These are phyloP conservation scores for Abrus precatorius DNA, from an alignment of 306 rosid species.

Conservation along the genomic window DNA sequence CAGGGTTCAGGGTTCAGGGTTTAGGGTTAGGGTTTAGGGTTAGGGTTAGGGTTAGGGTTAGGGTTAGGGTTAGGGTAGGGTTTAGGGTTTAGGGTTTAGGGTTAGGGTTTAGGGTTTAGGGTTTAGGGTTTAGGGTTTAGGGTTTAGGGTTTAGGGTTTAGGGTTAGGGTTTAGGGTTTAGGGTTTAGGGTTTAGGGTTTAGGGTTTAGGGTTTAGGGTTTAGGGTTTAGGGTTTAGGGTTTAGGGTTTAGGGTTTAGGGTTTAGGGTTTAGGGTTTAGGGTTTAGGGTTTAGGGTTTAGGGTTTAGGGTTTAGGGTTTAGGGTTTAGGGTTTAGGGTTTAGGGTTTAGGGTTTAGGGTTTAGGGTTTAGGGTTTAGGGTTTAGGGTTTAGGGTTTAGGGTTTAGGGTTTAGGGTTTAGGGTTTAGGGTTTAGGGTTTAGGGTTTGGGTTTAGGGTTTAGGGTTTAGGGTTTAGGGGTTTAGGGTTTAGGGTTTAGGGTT, in stretches of 20 bases:
- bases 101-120: background rate
- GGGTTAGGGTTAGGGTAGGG: background rate
- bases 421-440: constrained; percentile 27
- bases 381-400: constrained; percentile 20
- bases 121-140: background rate
- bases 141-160: background rate
- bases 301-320: constrained; percentile 6
- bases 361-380: constrained; percentile 4
- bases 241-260: constrained; percentile 19
- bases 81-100: background rate
- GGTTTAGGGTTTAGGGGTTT: too few relatives aligned
- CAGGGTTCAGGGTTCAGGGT: background rate
- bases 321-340: background rate
- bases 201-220: constrained; percentile 16
- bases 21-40: background rate
- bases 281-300: constrained; percentile 21
- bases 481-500: constrained; percentile 28
- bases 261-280: constrained; percentile 25
- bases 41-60: background rate
- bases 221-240: constrained; percentile 30
- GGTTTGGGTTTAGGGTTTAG: too few relatives aligned
- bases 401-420: constrained; percentile 10
- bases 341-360: too few relatives aligned
- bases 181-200: constrained; percentile 32
- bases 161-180: constrained; percentile 7